A percentile compares a stretch with the other conserved stretches of the same genome.
Evolutionary conservation across 371 early-diverging fungal genomes (phyloP).

Genomic region (Mucor piriformis): DNA sequence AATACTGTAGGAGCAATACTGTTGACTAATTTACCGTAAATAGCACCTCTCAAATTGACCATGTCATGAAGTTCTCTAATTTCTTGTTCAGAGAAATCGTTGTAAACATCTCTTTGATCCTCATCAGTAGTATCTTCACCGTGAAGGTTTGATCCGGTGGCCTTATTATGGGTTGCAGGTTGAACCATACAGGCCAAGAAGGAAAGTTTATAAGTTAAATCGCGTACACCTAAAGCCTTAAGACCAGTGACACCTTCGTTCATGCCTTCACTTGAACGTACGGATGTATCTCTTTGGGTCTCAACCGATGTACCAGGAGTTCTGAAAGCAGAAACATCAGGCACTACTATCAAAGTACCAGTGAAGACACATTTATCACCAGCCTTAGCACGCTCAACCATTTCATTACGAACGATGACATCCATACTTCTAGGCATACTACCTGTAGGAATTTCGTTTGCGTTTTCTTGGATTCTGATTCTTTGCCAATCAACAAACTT

Average conservation of each 20-base stretch:
- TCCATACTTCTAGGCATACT: constrained; percentile 98
- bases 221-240: constrained; percentile 88
- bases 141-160: constrained; percentile 46
- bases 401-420: constrained; percentile 95
- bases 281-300: constrained; percentile 64
- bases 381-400: constrained; percentile 97
- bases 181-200: constrained; percentile 90
- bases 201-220: constrained; percentile 89
- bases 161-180: constrained; percentile 54
- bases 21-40: constrained; percentile 77
- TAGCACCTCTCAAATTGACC: constrained; percentile 58
- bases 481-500: constrained; percentile 99
- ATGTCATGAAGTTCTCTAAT: constrained; percentile 76
- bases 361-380: constrained; percentile 95
- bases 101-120: constrained; percentile 61
- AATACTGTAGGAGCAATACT: constrained; percentile 97
- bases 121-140: constrained; percentile 65
- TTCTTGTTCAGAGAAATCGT: constrained; percentile 73
- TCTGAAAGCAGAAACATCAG: constrained; percentile 87
- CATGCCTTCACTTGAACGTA: constrained; percentile 65
- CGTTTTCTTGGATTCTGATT: constrained; percentile 97
- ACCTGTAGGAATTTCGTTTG: constrained; percentile 97
- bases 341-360: constrained; percentile 95
- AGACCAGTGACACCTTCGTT: constrained; percentile 86
- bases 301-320: constrained; percentile 70